phyloP scores from a whole-genome alignment of 2,329 filamentous ascomycete species.

The Diaporthe eres region DNA sequence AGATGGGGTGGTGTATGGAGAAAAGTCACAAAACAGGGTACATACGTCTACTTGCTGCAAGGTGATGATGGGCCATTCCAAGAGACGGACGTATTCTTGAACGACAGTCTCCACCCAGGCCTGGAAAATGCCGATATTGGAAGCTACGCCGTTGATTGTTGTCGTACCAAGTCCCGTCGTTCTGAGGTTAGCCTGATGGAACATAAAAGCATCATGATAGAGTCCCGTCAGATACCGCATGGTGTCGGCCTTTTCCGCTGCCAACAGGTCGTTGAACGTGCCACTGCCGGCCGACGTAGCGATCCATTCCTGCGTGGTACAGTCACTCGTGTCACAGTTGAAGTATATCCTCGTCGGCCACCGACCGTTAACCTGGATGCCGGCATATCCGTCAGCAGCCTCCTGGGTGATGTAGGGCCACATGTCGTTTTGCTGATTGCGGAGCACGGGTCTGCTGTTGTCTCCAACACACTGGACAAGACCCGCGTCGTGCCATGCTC shows the following conservation, averaged over 20 bases:
- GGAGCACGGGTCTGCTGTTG: slow-evolving; percentile 26
- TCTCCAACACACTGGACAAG: slow-evolving; percentile 17
- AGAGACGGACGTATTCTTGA: slow-evolving; percentile 8
- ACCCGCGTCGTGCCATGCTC: slow-evolving; percentile 23
- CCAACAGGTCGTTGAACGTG: slow-evolving; percentile 18
- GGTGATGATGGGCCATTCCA: slow-evolving; percentile 15
- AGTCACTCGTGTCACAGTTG: slow-evolving; percentile 11
- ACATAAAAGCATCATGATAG: slow-evolving; percentile 21
- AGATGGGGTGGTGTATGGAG: neutral
- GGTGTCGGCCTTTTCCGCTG: slow-evolving; percentile 10
- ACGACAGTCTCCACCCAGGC: slow-evolving; percentile 20
- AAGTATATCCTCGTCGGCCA: slow-evolving; percentile 24
- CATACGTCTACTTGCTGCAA: slow-evolving; percentile 20
- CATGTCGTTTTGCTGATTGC: slow-evolving; percentile 26
- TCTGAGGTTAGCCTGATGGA: slow-evolving; percentile 16
- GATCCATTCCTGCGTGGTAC: slow-evolving; percentile 24
- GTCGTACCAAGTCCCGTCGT: slow-evolving; percentile 25
- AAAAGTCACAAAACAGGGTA: neutral
- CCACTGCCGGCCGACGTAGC: slow-evolving; percentile 5
- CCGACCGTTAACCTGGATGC: slow-evolving; percentile 9
- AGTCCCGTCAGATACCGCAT: slow-evolving; percentile 7
- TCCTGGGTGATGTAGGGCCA: slow-evolving; percentile 18
- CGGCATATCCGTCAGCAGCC: neutral
- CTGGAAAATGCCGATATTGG: slow-evolving; percentile 19
- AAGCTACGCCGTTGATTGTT: slow-evolving; percentile 20